Evolutionary conservation across 257 asterid species (phyloP).

Genomic region (Salvia miltiorrhiza): DNA sequence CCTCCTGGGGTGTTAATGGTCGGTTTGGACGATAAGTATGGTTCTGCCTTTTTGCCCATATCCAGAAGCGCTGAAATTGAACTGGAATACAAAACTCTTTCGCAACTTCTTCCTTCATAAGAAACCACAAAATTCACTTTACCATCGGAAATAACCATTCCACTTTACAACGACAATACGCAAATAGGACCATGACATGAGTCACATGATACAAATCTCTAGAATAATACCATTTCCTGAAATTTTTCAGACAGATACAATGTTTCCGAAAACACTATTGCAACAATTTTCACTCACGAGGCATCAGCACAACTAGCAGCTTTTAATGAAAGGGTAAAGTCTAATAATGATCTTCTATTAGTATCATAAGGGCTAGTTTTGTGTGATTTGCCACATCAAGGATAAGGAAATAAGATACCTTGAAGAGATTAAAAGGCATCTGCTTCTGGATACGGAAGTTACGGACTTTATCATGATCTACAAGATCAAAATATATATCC

Average conservation of each 20-base stretch:
- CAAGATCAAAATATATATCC: slow-evolving; percentile 87
- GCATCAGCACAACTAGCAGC: slow-evolving; percentile 2
- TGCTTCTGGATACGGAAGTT: slow-evolving; percentile 93
- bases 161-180: not conserved
- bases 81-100: slow-evolving; percentile 83
- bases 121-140: slow-evolving; percentile 1
- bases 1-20: slow-evolving; percentile 88
- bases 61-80: slow-evolving; percentile 89
- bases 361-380: not conserved
- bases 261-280: not conserved
- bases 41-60: slow-evolving; percentile 98
- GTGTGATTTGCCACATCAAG: slow-evolving; percentile 14
- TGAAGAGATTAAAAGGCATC: slow-evolving; percentile 71
- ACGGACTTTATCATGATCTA: slow-evolving; percentile 94
- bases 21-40: slow-evolving; percentile 97
- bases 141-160: not conserved
- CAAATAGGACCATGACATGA: not conserved
- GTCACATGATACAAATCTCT: slow-evolving; percentile 12
- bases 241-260: not conserved
- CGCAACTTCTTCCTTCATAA: slow-evolving; percentile 86
- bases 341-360: not conserved
- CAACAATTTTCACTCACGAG: not conserved
- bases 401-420: slow-evolving; percentile 47
- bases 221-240: slow-evolving; percentile 6
- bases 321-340: not conserved